A percentile compares a stretch with the other conserved stretches of the same genome.
Conservation (phyloP, 129 eudicot species). For the Tanacetum coccineum region DNA sequence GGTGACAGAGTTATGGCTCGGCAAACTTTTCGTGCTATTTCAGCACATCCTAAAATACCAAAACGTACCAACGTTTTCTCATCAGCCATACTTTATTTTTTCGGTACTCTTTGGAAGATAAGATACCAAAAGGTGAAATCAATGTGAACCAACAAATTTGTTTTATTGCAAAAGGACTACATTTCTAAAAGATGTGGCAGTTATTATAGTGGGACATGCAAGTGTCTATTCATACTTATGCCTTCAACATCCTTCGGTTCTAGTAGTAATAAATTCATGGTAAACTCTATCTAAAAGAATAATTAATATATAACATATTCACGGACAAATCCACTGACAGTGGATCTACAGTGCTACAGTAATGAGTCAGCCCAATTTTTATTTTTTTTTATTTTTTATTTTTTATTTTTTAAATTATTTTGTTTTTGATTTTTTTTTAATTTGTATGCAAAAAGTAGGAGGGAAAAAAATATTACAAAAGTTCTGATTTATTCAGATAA, state of each 20-base stretch:
- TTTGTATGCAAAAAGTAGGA: too few relatives aligned
- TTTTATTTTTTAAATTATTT: too few relatives aligned
- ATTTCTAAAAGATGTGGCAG: neutral
- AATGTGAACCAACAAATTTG: conserved; percentile 23
- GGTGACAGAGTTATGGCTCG: conserved; percentile 69
- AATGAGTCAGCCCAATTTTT: too few relatives aligned
- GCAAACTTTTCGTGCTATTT: conserved; percentile 63
- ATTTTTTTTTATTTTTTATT: too few relatives aligned
- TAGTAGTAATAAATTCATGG: neutral
- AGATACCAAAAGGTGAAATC: neutral
- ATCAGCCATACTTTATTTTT: conserved; percentile 33
- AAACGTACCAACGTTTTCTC: conserved; percentile 40
- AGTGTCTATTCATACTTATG: neutral
- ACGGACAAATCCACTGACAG: too few relatives aligned
- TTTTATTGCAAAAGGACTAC: neutral
- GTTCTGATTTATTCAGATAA: too few relatives aligned
- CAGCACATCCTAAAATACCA: conserved; percentile 76
- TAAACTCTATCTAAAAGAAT: too few relatives aligned
- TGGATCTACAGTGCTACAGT: too few relatives aligned
- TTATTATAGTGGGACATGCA: neutral
- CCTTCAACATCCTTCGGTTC: neutral
- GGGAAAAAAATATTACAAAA: too few relatives aligned
- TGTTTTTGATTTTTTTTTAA: too few relatives aligned
- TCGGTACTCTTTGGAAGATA: conserved; percentile 12
- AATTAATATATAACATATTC: too few relatives aligned